Evolutionary conservation across 1,284 basidiomycete species (phyloP).

Genomic region (Trichosporon ovoides): DNA sequence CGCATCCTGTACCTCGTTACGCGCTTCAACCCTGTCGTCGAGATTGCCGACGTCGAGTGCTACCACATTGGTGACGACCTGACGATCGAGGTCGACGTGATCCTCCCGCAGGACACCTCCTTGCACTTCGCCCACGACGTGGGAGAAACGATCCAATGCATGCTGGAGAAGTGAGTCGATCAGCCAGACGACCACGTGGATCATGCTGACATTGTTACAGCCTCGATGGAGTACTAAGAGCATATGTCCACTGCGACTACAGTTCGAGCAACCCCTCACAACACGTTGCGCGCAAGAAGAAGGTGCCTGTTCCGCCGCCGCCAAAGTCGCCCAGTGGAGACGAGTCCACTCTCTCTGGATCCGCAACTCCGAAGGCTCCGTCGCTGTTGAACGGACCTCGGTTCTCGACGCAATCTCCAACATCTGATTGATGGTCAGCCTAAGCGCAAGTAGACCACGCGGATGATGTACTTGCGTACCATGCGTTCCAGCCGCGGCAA

Average conservation of each 20-base stretch:
- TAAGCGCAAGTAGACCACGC: no score
- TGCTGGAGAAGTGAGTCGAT: conserved; percentile 36
- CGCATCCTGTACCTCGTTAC: conserved; percentile 52
- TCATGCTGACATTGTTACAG: conserved; percentile 21
- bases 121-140: conserved; percentile 51
- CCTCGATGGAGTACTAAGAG: conserved; percentile 49
- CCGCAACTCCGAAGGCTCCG: conserved; percentile 11
- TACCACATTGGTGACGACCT: conserved; percentile 51
- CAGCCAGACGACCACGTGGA: conserved; percentile 14
- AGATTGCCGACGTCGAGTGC: conserved; percentile 46
- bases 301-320: conserved; percentile 8
- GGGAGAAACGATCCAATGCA: conserved; percentile 49
- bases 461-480: no score
- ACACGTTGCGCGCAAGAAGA: conserved; percentile 11
- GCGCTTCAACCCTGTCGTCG: conserved; percentile 47
- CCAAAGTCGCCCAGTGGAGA: conserved; percentile 1
- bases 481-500: no score
- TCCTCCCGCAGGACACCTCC: conserved; percentile 48
- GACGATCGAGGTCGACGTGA: conserved; percentile 51
- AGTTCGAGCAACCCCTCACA: conserved; percentile 35
- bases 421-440: background rate
- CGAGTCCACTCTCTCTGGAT: conserved; percentile 6
- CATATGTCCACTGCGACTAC: conserved; percentile 49
- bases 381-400: background rate
- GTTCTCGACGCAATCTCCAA: background rate